Evolutionary conservation across 805 yeast genomes (phyloP).

Genomic region (Candida hispaniensis): DNA sequence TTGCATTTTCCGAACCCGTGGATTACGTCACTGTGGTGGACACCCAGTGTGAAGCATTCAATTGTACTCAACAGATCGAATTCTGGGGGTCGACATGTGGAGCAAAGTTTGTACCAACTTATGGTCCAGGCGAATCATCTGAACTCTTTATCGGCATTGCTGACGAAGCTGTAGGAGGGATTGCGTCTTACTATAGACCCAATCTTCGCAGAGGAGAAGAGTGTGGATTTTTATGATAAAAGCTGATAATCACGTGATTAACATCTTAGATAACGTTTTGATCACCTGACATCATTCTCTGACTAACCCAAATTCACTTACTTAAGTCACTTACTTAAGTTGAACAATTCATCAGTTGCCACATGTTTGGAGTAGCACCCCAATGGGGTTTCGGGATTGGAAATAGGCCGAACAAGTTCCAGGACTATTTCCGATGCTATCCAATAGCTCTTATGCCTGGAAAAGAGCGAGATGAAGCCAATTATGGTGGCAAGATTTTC

Average conservation of each 20-base stretch:
- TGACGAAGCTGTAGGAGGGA: slow-evolving; percentile 49
- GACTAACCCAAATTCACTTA: background rate
- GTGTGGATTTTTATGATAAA: background rate
- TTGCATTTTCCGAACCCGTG: slow-evolving; percentile 48
- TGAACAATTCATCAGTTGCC: too few species aligned
- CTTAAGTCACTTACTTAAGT: too few species aligned
- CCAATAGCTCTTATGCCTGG: slow-evolving; percentile 88
- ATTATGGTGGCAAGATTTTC: slow-evolving; percentile 92
- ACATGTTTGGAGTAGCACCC: slow-evolving; percentile 13
- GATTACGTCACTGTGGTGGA: slow-evolving; percentile 46
- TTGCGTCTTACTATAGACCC: slow-evolving; percentile 33
- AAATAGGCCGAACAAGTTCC: slow-evolving; percentile 39
- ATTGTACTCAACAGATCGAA: slow-evolving; percentile 43
- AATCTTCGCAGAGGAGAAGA: slow-evolving; percentile 6
- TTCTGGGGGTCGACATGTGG: slow-evolving; percentile 53
- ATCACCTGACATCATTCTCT: background rate
- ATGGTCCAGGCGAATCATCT: slow-evolving; percentile 37
- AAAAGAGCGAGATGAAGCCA: slow-evolving; percentile 53
- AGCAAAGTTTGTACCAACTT: slow-evolving; percentile 35
- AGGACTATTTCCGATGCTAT: slow-evolving; percentile 83
- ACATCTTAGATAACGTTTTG: too few species aligned
- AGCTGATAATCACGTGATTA: slow-evolving; percentile 1
- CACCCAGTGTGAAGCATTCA: slow-evolving; percentile 21
- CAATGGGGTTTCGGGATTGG: slow-evolving; percentile 16
- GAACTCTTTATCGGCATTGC: slow-evolving; percentile 43